Conservation (phyloP, 208 protist species). For the Wallacemonas sp. region DNA sequence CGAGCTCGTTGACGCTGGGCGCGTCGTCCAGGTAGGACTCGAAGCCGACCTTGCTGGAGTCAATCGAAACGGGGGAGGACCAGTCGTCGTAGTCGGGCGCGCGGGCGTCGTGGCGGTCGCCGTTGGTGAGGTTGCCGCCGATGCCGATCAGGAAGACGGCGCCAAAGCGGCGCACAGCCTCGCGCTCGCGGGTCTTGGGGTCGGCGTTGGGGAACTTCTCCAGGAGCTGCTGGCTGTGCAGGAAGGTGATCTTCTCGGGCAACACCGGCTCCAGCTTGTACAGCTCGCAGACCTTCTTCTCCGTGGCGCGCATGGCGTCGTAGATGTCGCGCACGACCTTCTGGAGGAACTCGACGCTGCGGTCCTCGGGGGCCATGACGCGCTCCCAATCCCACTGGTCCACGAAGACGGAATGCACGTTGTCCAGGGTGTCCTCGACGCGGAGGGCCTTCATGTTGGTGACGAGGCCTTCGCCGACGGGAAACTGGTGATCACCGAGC, state of each 20-base stretch:
- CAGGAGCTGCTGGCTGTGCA: conserved; percentile 85
- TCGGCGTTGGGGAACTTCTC: conserved; percentile 73
- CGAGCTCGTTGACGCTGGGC: conserved; percentile 50
- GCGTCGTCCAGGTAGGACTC: conserved; percentile 18
- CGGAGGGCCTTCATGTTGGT: conserved; percentile 90
- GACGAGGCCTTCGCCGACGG: conserved; percentile 72
- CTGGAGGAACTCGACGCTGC: conserved; percentile 73
- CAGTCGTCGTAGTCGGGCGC: conserved; percentile 94
- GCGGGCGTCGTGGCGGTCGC: conserved; percentile 80
- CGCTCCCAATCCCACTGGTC: conserved; percentile 95
- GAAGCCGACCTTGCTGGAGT: conserved; percentile 36
- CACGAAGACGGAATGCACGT: conserved; percentile 89
- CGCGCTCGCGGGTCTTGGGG: conserved; percentile 84
- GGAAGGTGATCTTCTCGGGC: conserved; percentile 83
- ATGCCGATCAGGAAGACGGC: conserved; percentile 93
- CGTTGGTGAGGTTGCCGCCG: conserved; percentile 76
- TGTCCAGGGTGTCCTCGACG: conserved; percentile 88
- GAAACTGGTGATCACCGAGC: conserved; percentile 78
- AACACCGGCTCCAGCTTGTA: conserved; percentile 58
- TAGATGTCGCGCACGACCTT: conserved; percentile 73
- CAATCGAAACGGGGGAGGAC: conserved; percentile 66
- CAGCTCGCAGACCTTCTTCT: conserved; percentile 51
- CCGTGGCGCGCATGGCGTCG: conserved; percentile 61
- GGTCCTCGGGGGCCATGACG: conserved; percentile 61
- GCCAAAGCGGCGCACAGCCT: conserved; percentile 69